phyloP scores from a whole-genome alignment of 768 basidiomycete genomes.

The Tremella fuciformis region DNA sequence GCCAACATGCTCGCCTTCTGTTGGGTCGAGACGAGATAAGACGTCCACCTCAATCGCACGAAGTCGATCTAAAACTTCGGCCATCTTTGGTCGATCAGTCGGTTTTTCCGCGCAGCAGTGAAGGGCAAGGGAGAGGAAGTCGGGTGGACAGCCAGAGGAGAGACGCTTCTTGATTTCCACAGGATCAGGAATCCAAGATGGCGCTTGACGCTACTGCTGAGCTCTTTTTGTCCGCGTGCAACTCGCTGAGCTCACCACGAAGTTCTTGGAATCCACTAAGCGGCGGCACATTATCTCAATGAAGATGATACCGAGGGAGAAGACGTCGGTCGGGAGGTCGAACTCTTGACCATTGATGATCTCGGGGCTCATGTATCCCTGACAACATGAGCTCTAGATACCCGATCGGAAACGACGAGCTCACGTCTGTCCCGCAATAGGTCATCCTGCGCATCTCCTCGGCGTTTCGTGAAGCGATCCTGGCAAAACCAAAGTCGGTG shows the following conservation, averaged over 20 bases:
- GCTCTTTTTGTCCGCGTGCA: background rate
- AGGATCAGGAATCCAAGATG: slow-evolving; percentile 71
- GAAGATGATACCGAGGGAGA: slow-evolving; percentile 71
- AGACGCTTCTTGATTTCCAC: slow-evolving; percentile 69
- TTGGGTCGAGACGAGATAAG: slow-evolving; percentile 62
- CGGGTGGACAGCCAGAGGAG: slow-evolving; percentile 71
- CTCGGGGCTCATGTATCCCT: slow-evolving; percentile 94
- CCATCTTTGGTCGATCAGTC: slow-evolving; percentile 67
- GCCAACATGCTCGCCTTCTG: slow-evolving; percentile 70
- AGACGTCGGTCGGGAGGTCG: slow-evolving; percentile 89
- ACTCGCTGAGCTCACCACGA: slow-evolving; percentile 39
- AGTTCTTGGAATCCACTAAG: slow-evolving; percentile 73
- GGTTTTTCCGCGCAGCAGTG: slow-evolving; percentile 72
- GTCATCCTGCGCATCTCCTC: slow-evolving; percentile 64
- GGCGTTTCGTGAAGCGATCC: slow-evolving; percentile 86
- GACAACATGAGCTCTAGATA: slow-evolving; percentile 50
- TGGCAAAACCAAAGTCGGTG: slow-evolving; percentile 97
- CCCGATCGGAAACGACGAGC: background rate
- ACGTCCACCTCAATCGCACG: slow-evolving; percentile 80
- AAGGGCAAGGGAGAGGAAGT: slow-evolving; percentile 71
- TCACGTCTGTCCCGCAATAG: slow-evolving; percentile 54
- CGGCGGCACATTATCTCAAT: slow-evolving; percentile 82
- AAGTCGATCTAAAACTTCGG: slow-evolving; percentile 73
- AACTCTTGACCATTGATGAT: slow-evolving; percentile 89
- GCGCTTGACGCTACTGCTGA: slow-evolving; percentile 62